These are phyloP conservation scores for Exophiala bonariae DNA, from an alignment of 2,329 filamentous ascomycete species.

Conservation along the genomic window DNA sequence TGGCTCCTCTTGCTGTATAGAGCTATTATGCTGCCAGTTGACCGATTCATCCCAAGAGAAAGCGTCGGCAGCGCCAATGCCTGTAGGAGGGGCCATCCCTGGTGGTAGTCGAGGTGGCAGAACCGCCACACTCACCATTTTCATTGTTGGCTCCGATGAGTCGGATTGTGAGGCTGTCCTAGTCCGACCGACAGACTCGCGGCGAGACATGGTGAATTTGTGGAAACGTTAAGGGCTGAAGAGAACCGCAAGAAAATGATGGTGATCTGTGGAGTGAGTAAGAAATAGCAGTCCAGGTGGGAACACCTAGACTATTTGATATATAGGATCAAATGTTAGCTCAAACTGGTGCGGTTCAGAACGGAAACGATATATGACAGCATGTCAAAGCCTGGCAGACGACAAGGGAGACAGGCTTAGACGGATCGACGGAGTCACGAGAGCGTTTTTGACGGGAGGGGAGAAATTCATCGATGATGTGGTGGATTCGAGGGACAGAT, in stretches of 20 bases:
- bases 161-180: slow-evolving; percentile 16
- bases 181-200: slow-evolving; percentile 18
- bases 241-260: no score
- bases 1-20: slow-evolving; percentile 7
- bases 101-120: slow-evolving; percentile 18
- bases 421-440: no score
- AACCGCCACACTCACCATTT: slow-evolving; percentile 22
- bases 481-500: neutral
- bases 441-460: no score
- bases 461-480: neutral
- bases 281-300: no score
- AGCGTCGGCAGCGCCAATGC: slow-evolving; percentile 12
- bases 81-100: slow-evolving; percentile 20
- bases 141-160: slow-evolving; percentile 11
- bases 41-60: slow-evolving; percentile 17
- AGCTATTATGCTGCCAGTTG: slow-evolving; percentile 21
- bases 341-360: no score
- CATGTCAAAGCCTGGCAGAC: no score
- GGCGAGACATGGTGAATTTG: slow-evolving; percentile 11
- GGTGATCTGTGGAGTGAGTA: no score
- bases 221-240: no score
- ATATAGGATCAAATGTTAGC: no score
- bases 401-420: no score
- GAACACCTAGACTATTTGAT: no score
- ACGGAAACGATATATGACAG: no score